Conservation (phyloP, 768 basidiomycete species). For the Gyrodon lividus region DNA sequence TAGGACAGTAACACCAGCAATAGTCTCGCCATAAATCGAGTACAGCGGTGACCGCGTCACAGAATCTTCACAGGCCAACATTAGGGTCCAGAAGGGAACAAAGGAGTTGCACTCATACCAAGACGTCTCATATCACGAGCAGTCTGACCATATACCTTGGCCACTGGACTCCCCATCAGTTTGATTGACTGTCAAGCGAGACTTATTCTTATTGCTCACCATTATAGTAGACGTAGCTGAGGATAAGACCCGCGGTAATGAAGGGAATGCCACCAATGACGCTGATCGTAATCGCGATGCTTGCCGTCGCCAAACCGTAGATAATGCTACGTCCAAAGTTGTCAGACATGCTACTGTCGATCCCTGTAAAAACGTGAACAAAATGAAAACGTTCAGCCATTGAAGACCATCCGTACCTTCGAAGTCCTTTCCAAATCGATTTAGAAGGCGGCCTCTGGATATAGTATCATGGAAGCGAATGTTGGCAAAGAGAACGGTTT, state of each 20-base stretch:
- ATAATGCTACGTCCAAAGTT: conserved; percentile 80
- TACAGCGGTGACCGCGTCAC: conserved; percentile 49
- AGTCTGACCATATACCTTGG: conserved; percentile 72
- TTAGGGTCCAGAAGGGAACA: conserved; percentile 1
- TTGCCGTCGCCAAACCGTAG: conserved; percentile 64
- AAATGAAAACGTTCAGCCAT: neutral
- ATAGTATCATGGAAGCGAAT: conserved; percentile 94
- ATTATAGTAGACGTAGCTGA: conserved; percentile 69
- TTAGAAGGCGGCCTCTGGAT: conserved; percentile 78
- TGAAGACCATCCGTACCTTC: conserved; percentile 45
- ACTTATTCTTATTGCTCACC: conserved; percentile 39
- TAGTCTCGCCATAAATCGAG: conserved; percentile 48
- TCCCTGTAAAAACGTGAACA: conserved; percentile 43
- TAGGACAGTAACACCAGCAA: conserved; percentile 53
- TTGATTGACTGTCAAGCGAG: neutral
- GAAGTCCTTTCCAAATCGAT: conserved; percentile 89
- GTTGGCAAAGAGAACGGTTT: conserved; percentile 81
- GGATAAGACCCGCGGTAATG: conserved; percentile 51
- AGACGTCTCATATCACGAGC: conserved; percentile 82
- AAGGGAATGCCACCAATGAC: conserved; percentile 79
- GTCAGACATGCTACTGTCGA: conserved; percentile 81
- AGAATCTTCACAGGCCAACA: conserved; percentile 34
- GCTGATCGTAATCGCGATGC: conserved; percentile 74
- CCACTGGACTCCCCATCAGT: conserved; percentile 28
- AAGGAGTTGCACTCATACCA: conserved; percentile 40